phyloP scores from a whole-genome alignment of 495 filamentous ascomycete genomes.

The Lindgomyces ingoldianus region DNA sequence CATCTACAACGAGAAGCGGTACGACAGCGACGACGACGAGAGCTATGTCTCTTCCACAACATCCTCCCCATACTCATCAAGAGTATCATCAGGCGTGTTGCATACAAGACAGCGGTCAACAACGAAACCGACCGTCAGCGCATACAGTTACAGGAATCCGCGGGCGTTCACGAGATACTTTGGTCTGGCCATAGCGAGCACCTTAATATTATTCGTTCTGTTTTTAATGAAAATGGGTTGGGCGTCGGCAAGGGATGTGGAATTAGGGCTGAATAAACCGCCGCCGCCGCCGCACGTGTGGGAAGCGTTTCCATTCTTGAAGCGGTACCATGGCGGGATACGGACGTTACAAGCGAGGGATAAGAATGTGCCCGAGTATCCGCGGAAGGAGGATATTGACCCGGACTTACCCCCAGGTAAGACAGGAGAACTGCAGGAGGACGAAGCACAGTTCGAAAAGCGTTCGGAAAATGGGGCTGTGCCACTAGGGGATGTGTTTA shows the following conservation, averaged over 20 bases:
- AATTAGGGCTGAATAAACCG: slow-evolving; percentile 56
- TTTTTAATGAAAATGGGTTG: slow-evolving; percentile 70
- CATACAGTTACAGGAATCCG: slow-evolving; percentile 38
- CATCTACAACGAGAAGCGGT: slow-evolving; percentile 28
- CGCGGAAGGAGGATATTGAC: slow-evolving; percentile 49
- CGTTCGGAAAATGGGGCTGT: slow-evolving; percentile 28
- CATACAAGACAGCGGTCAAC: slow-evolving; percentile 17
- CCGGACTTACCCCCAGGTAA: slow-evolving; percentile 19
- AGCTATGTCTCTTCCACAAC: slow-evolving; percentile 22
- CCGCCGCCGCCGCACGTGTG: slow-evolving; percentile 66
- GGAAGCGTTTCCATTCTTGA: slow-evolving; percentile 80
- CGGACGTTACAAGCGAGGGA: slow-evolving; percentile 61
- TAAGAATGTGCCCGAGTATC: slow-evolving; percentile 75
- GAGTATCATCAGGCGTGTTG: slow-evolving; percentile 16
- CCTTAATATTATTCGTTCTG: slow-evolving; percentile 71
- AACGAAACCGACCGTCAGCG: slow-evolving; percentile 32
- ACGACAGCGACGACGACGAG: slow-evolving; percentile 22
- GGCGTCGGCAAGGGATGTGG: slow-evolving; percentile 61
- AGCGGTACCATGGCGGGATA: slow-evolving; percentile 82
- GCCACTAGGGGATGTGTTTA: slow-evolving; percentile 61
- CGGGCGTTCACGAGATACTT: slow-evolving; percentile 58
- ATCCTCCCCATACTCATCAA: slow-evolving; percentile 28
- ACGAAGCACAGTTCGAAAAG: slow-evolving; percentile 9
- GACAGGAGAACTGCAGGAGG: slow-evolving; percentile 19
- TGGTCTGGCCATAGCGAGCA: slow-evolving; percentile 66